Evolutionary conservation across 139 green algal species (phyloP), one percentile per base, ranked within the genome.

Genomic region (Axilococcus clingmanii): DNA sequence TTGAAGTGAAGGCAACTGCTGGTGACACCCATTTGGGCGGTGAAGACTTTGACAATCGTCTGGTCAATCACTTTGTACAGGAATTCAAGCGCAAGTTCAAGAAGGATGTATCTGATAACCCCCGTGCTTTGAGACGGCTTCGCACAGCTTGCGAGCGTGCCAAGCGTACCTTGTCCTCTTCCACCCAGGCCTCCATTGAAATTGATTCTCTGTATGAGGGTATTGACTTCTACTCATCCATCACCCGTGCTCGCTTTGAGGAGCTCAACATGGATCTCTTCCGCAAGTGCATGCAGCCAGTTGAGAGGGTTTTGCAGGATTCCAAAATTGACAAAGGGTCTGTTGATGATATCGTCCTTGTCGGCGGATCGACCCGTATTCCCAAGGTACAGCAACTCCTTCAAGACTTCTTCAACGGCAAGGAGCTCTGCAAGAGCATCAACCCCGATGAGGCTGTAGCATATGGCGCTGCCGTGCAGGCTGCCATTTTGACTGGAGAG

Each of bases 231-330:
- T 91, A 90, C 81, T 82, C 77, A 38, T 85, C 76, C 63, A 94
- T 99, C 75, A 96, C 93, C 9, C 79, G 91, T 27, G 90, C 89
- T 2, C 82, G 89, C 40, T 97, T 98, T 48, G 91, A 97, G 83
- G 92, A 99, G 83, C 73, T 98, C 29, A 86, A 81, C 84, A 97
- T 98, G 89, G 91, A 98, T 77, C 63, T 98, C 51, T 98, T 97
- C 83, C 68, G 89, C 56, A 95, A 95, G 81, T 97, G 87, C 83
- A 96, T 96, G 86, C 86, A 96, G 56, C 89, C 89, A 35, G 89
- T 96, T 19, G 90, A 95, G 78, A 93, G 89, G 66, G 25, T 94
- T 4, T 50, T 94, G 43, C 68, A 71, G 38, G 89, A 96, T 55
- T 68, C 84, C 63, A 97, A 97, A 83, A 80, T 84, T 49, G 79